Percentiles rank a stretch among this genome's conserved stretches.
Evolutionary conservation across 495 filamentous ascomycete species (phyloP).

Genomic region (Lophiotrema nucula): DNA sequence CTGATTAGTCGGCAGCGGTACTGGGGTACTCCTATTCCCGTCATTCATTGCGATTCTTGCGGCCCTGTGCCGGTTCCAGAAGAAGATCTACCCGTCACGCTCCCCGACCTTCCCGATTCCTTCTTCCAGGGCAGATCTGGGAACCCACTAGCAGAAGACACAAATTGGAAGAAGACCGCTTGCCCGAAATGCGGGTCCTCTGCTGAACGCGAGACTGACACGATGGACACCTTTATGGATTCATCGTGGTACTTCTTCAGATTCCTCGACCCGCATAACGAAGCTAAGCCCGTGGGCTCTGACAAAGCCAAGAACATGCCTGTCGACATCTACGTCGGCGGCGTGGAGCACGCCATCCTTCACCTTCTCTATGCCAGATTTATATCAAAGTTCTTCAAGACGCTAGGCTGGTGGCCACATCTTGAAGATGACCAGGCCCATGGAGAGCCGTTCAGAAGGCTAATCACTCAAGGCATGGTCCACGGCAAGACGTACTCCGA

Average conservation of each 20-base stretch:
- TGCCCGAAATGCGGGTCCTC: constrained; percentile 71
- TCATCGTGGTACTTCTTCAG: constrained; percentile 91
- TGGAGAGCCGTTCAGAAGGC: constrained; percentile 72
- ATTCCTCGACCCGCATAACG: constrained; percentile 68
- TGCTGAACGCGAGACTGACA: constrained; percentile 84
- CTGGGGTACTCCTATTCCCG: constrained; percentile 88
- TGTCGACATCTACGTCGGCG: constrained; percentile 83
- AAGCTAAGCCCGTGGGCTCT: constrained; percentile 58
- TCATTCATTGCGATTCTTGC: constrained; percentile 77
- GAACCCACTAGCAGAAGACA: constrained; percentile 69
- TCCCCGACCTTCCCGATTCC: constrained; percentile 67
- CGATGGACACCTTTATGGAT: constrained; percentile 95
- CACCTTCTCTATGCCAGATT: constrained; percentile 91
- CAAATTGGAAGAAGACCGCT: constrained; percentile 70
- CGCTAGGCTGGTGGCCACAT: constrained; percentile 56
- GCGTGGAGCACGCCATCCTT: constrained; percentile 85
- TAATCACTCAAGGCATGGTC: constrained; percentile 90
- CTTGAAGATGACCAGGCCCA: constrained; percentile 34
- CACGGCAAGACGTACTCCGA: constrained; percentile 81
- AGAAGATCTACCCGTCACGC: constrained; percentile 69
- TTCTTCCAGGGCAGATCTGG: constrained; percentile 69
- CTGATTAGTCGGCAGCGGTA: constrained; percentile 84
- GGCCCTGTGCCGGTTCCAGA: constrained; percentile 76
- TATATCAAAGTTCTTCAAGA: constrained; percentile 79
- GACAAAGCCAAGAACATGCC: constrained; percentile 58